phyloP scores from a whole-genome alignment of 2,329 filamentous ascomycete genomes.

The Dendryphion nanum region DNA sequence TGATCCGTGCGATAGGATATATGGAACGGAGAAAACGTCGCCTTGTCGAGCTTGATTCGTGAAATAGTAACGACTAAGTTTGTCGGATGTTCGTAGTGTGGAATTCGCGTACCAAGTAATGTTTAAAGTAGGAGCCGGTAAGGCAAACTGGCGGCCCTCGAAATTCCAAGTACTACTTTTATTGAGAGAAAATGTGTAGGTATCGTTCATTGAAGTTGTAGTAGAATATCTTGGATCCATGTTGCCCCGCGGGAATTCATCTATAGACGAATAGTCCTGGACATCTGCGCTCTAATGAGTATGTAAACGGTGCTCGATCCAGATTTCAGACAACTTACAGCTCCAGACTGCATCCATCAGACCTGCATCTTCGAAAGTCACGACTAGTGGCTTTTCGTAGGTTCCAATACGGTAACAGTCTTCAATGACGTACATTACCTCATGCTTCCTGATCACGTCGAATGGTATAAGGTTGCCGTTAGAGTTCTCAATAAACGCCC shows the following conservation, averaged over 20 bases:
- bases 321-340: no score
- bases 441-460: conserved; percentile 8
- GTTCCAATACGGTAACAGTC: conserved; percentile 17
- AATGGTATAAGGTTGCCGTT: conserved; percentile 25
- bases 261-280: background rate
- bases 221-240: background rate
- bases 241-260: background rate
- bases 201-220: conserved; percentile 1
- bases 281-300: no score
- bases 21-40: conserved; percentile 14
- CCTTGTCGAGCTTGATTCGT: conserved; percentile 14
- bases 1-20: conserved; percentile 21
- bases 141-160: conserved; percentile 1
- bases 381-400: conserved; percentile 14
- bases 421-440: conserved; percentile 15
- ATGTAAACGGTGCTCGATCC: no score
- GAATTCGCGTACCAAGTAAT: conserved; percentile 8
- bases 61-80: conserved; percentile 6
- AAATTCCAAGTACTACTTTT: conserved; percentile 5
- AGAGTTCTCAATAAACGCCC: conserved; percentile 26
- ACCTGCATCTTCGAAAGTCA: conserved; percentile 8
- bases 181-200: conserved; percentile 2
- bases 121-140: conserved; percentile 15
- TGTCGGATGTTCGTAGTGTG: conserved; percentile 1
- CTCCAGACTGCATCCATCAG: conserved; percentile 10